These are phyloP conservation scores for Acanthamoeba castellanii DNA, from an alignment of 208 protist genomes.

Conservation along the genomic window DNA sequence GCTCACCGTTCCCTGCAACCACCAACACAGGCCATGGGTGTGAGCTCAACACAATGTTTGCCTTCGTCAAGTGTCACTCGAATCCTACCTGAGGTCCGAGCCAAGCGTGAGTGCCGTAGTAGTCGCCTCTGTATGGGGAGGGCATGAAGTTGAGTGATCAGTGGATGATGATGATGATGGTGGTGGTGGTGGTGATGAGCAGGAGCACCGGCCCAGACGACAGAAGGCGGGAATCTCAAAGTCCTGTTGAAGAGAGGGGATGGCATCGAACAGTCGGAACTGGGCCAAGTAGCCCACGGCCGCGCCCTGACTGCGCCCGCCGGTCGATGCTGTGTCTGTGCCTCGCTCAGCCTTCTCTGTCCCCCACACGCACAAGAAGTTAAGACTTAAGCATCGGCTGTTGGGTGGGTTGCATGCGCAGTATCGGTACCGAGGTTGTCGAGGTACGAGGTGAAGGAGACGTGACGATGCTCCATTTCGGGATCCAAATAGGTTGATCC, in stretches of 20 bases:
- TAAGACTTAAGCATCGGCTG: background rate
- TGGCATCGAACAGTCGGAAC: constrained; percentile 6
- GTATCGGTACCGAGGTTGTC: background rate
- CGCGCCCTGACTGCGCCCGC: background rate
- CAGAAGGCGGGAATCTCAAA: constrained; percentile 30
- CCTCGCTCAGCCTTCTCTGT: background rate
- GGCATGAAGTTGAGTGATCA: background rate
- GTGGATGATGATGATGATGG: background rate
- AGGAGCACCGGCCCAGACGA: background rate
- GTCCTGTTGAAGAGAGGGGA: background rate
- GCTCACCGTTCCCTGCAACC: constrained; percentile 23
- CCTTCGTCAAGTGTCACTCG: no score
- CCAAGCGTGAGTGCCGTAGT: constrained; percentile 38
- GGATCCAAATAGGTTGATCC: background rate
- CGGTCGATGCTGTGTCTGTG: background rate
- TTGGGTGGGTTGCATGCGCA: background rate
- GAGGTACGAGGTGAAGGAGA: background rate
- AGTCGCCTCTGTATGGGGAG: constrained; percentile 42
- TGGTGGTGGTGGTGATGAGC: background rate
- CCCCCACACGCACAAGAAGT: background rate
- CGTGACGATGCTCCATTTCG: background rate
- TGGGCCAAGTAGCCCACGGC: background rate
- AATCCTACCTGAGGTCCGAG: background rate
- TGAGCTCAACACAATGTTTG: no score
- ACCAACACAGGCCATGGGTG: background rate